These are phyloP conservation scores for Suillus decipiens DNA, from an alignment of 768 basidiomycete genomes.

Conservation along the genomic window DNA sequence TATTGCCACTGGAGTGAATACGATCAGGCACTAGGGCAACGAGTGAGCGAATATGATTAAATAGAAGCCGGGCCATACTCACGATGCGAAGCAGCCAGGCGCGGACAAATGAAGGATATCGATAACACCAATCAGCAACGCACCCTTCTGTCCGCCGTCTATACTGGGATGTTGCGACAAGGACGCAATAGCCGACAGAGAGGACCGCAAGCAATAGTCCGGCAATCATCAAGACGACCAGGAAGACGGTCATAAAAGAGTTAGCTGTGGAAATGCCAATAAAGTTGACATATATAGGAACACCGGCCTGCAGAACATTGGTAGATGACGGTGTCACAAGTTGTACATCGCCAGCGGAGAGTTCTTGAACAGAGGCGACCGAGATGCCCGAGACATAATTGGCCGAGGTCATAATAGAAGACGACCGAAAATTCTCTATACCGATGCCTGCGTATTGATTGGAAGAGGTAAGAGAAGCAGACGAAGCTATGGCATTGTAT, in stretches of 20 bases:
- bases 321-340: constrained; percentile 62
- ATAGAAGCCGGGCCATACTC: constrained; percentile 30
- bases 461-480: constrained; percentile 5
- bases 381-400: constrained; percentile 9
- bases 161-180: constrained; percentile 28
- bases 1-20: constrained; percentile 67
- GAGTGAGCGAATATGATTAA: constrained; percentile 9
- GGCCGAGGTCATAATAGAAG: constrained; percentile 17
- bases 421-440: constrained; percentile 13
- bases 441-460: constrained; percentile 8
- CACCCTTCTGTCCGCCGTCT: constrained; percentile 22
- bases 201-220: constrained; percentile 58
- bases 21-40: constrained; percentile 53
- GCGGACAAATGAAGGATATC: constrained; percentile 48
- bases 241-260: constrained; percentile 88
- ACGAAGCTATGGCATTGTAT: constrained; percentile 49
- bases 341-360: constrained; percentile 47
- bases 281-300: constrained; percentile 81
- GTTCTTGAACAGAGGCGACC: constrained; percentile 27
- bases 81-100: constrained; percentile 73
- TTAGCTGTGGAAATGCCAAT: constrained; percentile 82
- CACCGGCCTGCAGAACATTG: constrained; percentile 74
- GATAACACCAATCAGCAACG: constrained; percentile 23
- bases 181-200: constrained; percentile 50
- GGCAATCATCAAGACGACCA: constrained; percentile 66